phyloP scores from a whole-genome alignment of 2,329 filamentous ascomycete species.

The Aspergillus quadricinctus region DNA sequence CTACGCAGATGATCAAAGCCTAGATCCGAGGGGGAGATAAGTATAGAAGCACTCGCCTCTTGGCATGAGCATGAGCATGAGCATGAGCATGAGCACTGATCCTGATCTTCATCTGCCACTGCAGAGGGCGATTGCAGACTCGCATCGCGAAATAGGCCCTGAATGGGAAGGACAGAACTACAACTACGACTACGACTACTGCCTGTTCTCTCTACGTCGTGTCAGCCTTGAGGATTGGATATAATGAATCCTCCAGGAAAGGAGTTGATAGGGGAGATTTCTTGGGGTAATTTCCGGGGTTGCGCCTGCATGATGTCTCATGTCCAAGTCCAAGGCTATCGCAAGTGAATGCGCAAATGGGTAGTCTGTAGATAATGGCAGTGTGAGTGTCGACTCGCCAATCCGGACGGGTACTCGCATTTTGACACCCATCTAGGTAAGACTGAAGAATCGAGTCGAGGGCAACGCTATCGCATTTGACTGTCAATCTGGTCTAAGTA shows the following conservation, averaged over 20 bases:
- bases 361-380: not conserved
- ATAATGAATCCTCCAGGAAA: not conserved
- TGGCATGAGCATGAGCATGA: not conserved
- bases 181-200: not conserved
- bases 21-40: not conserved
- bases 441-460: not conserved
- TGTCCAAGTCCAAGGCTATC: too few species aligned
- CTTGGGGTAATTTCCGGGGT: not conserved
- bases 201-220: not conserved
- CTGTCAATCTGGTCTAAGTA: not conserved
- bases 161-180: not conserved
- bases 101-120: not conserved
- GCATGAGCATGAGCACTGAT: not conserved
- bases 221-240: not conserved
- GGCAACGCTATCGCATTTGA: not conserved
- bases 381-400: not conserved
- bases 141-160: not conserved
- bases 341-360: not conserved
- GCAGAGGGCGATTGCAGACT: not conserved
- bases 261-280: not conserved
- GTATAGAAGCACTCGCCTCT: not conserved
- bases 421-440: not conserved
- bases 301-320: not conserved
- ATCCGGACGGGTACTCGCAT: not conserved
- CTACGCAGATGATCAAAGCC: not conserved